Percentiles rank a stretch among this genome's conserved stretches.
Evolutionary conservation across 805 yeast species (phyloP).

Genomic region (Candida anglica): DNA sequence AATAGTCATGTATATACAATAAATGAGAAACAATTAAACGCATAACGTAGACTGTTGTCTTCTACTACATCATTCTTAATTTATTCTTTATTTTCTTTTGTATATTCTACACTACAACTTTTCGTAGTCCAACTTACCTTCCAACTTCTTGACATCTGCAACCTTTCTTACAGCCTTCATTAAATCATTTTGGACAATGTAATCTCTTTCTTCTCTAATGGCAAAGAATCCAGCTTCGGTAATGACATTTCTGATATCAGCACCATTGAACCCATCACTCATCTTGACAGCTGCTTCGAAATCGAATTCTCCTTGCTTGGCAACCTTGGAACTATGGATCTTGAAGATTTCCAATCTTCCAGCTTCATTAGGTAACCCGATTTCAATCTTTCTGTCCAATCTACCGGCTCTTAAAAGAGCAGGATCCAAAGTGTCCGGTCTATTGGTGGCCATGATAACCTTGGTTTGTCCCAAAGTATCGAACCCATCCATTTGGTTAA

Average conservation of each 20-base stretch:
- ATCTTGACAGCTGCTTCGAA: slow-evolving; percentile 95
- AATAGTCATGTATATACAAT: background rate
- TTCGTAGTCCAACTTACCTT: slow-evolving; percentile 93
- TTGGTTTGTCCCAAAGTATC: slow-evolving; percentile 95
- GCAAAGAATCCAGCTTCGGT: slow-evolving; percentile 99
- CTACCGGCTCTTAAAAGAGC: slow-evolving; percentile 97
- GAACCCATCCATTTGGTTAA: slow-evolving; percentile 98
- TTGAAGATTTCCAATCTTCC: slow-evolving; percentile 93
- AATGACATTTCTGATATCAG: slow-evolving; percentile 92
- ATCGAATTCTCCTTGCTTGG: slow-evolving; percentile 93
- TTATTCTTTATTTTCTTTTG: background rate
- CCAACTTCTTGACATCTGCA: slow-evolving; percentile 93
- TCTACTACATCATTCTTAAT: no score
- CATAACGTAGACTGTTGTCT: no score
- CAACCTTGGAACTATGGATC: slow-evolving; percentile 81
- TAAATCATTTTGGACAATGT: slow-evolving; percentile 86
- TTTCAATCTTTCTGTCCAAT: slow-evolving; percentile 93
- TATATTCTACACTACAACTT: slow-evolving; percentile 52
- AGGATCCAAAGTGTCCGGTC: slow-evolving; percentile 98
- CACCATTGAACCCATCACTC: slow-evolving; percentile 99
- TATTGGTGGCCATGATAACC: slow-evolving; percentile 98
- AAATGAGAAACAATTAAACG: no score
- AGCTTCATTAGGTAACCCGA: slow-evolving; percentile 91
- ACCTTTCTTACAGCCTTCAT: slow-evolving; percentile 99
- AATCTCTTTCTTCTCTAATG: slow-evolving; percentile 95